phyloP scores from a whole-genome alignment of 2,329 filamentous ascomycete genomes.

The Cryphonectria parasitica region DNA sequence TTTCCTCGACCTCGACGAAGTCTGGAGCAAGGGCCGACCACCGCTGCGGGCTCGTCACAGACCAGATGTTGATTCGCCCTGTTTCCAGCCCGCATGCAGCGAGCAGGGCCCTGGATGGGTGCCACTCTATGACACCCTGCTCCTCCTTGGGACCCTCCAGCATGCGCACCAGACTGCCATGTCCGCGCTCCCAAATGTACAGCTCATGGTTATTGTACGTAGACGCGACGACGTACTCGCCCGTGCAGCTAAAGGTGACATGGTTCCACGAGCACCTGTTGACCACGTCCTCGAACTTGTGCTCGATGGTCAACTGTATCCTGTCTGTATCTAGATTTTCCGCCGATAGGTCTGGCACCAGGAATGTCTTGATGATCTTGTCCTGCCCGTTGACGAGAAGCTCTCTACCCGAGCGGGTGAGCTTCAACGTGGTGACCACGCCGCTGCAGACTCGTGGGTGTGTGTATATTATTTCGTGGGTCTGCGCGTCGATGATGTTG shows the following conservation, averaged over 20 bases:
- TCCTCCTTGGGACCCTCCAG: constrained; percentile 96
- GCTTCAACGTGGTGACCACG: constrained; percentile 83
- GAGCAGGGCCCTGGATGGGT: constrained; percentile 83
- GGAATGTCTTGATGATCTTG: constrained; percentile 90
- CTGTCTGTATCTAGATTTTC: constrained; percentile 78
- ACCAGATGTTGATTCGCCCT: constrained; percentile 94
- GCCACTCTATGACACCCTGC: constrained; percentile 96
- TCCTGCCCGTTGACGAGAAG: constrained; percentile 92
- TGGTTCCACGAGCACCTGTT: constrained; percentile 97
- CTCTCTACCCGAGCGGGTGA: constrained; percentile 83
- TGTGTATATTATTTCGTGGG: constrained; percentile 83
- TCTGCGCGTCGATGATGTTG: constrained; percentile 87
- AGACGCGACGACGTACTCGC: constrained; percentile 94
- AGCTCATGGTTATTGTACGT: constrained; percentile 99
- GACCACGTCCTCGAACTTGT: constrained; percentile 98
- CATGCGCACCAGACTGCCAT: constrained; percentile 94
- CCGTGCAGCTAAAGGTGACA: constrained; percentile 90
- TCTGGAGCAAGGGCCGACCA: constrained; percentile 98
- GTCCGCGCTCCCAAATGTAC: constrained; percentile 95
- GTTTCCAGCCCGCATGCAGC: constrained; percentile 92
- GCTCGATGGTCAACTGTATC: constrained; percentile 87
- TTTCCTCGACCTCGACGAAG: constrained; percentile 97
- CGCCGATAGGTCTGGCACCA: constrained; percentile 76
- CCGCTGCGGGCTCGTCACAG: constrained; percentile 89
- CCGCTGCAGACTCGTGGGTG: constrained; percentile 79